Evolutionary conservation across 2,329 filamentous ascomycete species (phyloP).

Genomic region (Ascochyta koolunga): DNA sequence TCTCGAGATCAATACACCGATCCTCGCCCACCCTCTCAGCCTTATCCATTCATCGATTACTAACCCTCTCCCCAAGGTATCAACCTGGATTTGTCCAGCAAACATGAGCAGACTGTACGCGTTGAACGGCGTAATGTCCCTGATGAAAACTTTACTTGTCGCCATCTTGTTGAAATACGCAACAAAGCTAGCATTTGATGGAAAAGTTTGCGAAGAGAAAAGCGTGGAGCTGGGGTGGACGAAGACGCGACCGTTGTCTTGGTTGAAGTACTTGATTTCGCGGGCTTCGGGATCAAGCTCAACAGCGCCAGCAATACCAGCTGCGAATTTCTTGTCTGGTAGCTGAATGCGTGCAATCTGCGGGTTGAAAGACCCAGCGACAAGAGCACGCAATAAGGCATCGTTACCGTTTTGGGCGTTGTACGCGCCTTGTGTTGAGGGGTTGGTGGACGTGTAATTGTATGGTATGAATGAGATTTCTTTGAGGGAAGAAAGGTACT

Average conservation of each 20-base stretch:
- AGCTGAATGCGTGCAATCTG: slow-evolving; percentile 92
- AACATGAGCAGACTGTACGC: slow-evolving; percentile 88
- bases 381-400: slow-evolving; percentile 54
- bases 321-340: slow-evolving; percentile 93
- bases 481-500: slow-evolving; percentile 83
- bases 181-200: slow-evolving; percentile 76
- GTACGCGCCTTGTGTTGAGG: slow-evolving; percentile 40
- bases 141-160: slow-evolving; percentile 88
- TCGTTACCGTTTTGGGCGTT: slow-evolving; percentile 58
- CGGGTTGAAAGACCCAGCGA: slow-evolving; percentile 65
- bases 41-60: slow-evolving; percentile 90
- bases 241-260: slow-evolving; percentile 71
- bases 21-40: slow-evolving; percentile 89
- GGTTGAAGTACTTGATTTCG: slow-evolving; percentile 87
- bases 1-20: slow-evolving; percentile 85
- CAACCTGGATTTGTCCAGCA: slow-evolving; percentile 80
- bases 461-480: slow-evolving; percentile 79
- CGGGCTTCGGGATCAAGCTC: slow-evolving; percentile 91
- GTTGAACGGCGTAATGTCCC: slow-evolving; percentile 92
- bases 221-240: slow-evolving; percentile 88
- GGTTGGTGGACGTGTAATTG: slow-evolving; percentile 41
- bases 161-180: slow-evolving; percentile 92
- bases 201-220: slow-evolving; percentile 81
- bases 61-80: slow-evolving; percentile 84
- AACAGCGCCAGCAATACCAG: slow-evolving; percentile 84